Percentiles rank a stretch among this genome's conserved stretches.
Evolutionary conservation across 345 rosid species (phyloP).

Genomic region (Corymbia maculata): DNA sequence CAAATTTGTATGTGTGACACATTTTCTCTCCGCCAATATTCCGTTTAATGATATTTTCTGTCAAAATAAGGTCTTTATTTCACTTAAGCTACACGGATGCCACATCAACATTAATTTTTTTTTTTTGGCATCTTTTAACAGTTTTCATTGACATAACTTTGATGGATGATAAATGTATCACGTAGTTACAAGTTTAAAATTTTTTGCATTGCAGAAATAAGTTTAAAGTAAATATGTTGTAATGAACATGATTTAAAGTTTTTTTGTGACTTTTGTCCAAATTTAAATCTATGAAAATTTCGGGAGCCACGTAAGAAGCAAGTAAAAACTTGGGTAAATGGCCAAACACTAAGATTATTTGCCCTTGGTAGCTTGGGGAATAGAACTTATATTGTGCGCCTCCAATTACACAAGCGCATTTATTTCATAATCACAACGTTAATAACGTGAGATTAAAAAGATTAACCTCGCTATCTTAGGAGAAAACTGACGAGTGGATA

Average conservation of each 20-base stretch:
- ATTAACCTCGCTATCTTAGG: neutral
- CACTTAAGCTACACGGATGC: neutral
- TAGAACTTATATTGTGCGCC: neutral
- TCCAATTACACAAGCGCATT: neutral
- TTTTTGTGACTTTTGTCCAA: neutral
- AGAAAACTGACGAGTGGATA: neutral
- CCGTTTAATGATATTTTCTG: accelerated
- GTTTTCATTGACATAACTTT: too few relatives aligned
- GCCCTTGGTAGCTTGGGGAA: neutral
- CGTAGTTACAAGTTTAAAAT: too few relatives aligned
- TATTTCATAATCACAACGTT: neutral
- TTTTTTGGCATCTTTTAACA: too few relatives aligned
- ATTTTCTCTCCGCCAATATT: too few relatives aligned
- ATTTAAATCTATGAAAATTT: neutral
- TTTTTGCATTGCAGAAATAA: too few relatives aligned
- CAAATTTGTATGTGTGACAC: accelerated
- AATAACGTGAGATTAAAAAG: neutral
- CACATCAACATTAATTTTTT: neutral
- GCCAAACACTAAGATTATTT: neutral
- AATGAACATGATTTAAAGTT: accelerated
- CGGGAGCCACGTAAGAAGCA: neutral
- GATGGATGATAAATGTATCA: accelerated
- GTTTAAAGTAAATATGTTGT: neutral
- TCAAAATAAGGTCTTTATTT: too few relatives aligned
- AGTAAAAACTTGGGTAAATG: neutral